These are phyloP conservation scores for Penicillium vulpinum DNA, from an alignment of 2,329 filamentous ascomycete species.

Conservation along the genomic window DNA sequence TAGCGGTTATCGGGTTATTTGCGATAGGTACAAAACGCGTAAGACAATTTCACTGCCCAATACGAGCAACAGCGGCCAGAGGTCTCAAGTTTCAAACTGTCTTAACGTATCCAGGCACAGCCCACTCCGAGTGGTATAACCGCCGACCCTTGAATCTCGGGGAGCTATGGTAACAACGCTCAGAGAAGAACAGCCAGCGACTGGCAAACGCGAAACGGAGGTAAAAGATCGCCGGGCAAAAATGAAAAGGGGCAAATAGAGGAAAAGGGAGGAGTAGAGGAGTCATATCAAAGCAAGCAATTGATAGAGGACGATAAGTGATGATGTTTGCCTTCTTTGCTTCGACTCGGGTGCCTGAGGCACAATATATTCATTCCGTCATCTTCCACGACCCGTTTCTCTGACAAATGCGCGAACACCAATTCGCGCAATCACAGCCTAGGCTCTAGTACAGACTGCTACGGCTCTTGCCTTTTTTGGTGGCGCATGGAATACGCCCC, in stretches of 20 bases:
- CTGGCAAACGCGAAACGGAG: neutral
- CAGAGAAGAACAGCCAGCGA: slow-evolving; percentile 1
- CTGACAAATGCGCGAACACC: slow-evolving; percentile 3
- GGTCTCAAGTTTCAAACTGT: slow-evolving; percentile 18
- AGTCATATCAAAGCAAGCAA: slow-evolving; percentile 4
- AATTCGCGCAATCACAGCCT: neutral
- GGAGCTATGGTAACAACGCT: slow-evolving; percentile 1
- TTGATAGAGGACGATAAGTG: slow-evolving; percentile 23
- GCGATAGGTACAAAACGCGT: slow-evolving; percentile 4
- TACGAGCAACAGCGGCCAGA: slow-evolving; percentile 11
- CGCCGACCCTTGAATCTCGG: slow-evolving; percentile 13
- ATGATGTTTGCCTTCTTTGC: slow-evolving; percentile 24
- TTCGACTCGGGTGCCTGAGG: slow-evolving; percentile 9
- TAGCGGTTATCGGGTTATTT: neutral
- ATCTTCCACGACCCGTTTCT: slow-evolving; percentile 1
- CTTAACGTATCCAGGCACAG: slow-evolving; percentile 17
- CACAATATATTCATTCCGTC: slow-evolving; percentile 6
- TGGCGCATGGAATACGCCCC: neutral
- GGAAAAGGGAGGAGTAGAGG: slow-evolving; percentile 7
- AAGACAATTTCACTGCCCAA: slow-evolving; percentile 10
- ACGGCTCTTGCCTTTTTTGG: neutral
- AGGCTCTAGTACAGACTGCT: neutral
- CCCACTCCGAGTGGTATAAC: slow-evolving; percentile 20
- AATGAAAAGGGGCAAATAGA: slow-evolving; percentile 4
- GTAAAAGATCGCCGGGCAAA: neutral